These are phyloP conservation scores for Moniliella sp. DNA, from an alignment of 1,284 basidiomycete species.

Conservation along the genomic window DNA sequence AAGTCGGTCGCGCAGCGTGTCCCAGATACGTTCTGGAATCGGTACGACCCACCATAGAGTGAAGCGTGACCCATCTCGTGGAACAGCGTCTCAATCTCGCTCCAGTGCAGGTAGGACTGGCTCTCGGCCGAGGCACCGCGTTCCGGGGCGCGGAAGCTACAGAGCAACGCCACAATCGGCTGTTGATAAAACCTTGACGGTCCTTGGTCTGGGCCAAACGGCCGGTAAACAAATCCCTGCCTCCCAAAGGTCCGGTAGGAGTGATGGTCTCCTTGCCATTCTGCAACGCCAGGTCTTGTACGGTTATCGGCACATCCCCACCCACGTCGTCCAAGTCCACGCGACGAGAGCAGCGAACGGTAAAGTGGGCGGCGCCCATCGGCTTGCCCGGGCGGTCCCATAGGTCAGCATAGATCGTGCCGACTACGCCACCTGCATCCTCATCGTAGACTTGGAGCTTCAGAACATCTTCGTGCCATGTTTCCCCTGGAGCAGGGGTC, in stretches of 20 bases:
- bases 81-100: slow-evolving; percentile 79
- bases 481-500: slow-evolving; percentile 45
- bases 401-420: slow-evolving; percentile 82
- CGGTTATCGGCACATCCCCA: no score
- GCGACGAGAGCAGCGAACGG: slow-evolving; percentile 74
- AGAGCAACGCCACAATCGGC: slow-evolving; percentile 72
- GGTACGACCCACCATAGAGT: slow-evolving; percentile 95
- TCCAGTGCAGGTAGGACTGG: slow-evolving; percentile 69
- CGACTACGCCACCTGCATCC: slow-evolving; percentile 43
- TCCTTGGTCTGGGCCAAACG: slow-evolving; percentile 1
- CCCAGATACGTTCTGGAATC: slow-evolving; percentile 89
- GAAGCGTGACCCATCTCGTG: slow-evolving; percentile 99
- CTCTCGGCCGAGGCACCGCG: slow-evolving; percentile 45
- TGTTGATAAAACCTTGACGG: slow-evolving; percentile 46
- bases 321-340: slow-evolving; percentile 73
- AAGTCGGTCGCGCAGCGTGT: slow-evolving; percentile 98
- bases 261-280: no score
- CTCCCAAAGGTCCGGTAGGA: no score
- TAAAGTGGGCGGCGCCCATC: slow-evolving; percentile 82
- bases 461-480: slow-evolving; percentile 68
- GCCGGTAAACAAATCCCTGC: slow-evolving; percentile 1
- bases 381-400: slow-evolving; percentile 68
- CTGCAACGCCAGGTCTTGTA: no score
- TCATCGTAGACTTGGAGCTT: slow-evolving; percentile 84
- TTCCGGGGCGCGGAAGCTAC: slow-evolving; percentile 57